Base-by-base conservation (phyloP, 2,329 filamentous ascomycete species). In the Berkeleyomyces basicola region DNA sequence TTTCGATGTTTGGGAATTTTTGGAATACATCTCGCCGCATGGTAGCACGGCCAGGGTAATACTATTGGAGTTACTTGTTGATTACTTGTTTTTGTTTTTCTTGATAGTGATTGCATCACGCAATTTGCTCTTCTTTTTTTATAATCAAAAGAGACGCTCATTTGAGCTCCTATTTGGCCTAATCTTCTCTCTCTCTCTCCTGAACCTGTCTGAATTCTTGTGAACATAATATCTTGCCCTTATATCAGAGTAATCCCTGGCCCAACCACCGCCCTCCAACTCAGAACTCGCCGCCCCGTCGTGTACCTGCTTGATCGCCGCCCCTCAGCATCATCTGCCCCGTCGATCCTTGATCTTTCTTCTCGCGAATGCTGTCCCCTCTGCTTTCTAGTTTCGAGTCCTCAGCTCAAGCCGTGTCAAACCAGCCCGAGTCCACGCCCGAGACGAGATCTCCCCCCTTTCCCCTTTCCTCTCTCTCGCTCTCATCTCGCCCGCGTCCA, bases 1-100 rank as follows among this genome's bases (percentile, higher is more conserved):
- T 59, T 59, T 51, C 39, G 58, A n/a, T 63, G 43, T 58, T 58
- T 58, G 53, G 51, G 51, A 59, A 59, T 55, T 42, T 62, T 42
- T 40, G 55, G 44, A 51, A 44, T 43, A 36, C 46, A 10, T n/a
- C 49, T 61, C 47, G 58, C 14, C 49, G 36, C 44, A 33, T 57
- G 51, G 51, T 7, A 10, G 36, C 51, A 36, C 11, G 33, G 39
- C 16, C 39, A 31, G 51, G 11, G n/a, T 39, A 39, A 55, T 55
- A 55, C 36, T 55, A 23, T 59, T 36, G 61, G 57, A 49, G 55
- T 59, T 63, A 37, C 33, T 64, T 61, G 23, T 39, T 64, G 23
- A 23, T 43, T 23, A 3, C 46, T 40, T 33, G 10, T 44, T 59
- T 59, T 49, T 60, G 44, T 5, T 36, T 44, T 46, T 31, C 31